These are phyloP conservation scores for Xanthoceras sorbifolium DNA, from an alignment of 345 rosid species.

Conservation along the genomic window DNA sequence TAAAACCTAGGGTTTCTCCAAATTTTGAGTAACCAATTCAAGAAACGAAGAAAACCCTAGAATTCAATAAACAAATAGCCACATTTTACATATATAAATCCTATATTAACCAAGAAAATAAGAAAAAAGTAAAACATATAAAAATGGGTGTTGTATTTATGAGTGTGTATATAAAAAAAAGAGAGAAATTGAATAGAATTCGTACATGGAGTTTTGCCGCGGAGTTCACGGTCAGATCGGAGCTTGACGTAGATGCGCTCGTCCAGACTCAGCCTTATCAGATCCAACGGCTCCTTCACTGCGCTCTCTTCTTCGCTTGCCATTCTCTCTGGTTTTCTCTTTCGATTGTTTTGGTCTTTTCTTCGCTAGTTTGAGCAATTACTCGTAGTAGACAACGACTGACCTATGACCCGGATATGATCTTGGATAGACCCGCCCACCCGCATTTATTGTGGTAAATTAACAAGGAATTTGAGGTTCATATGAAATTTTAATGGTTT, in stretches of 20 bases:
- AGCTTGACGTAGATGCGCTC: constrained; percentile 99
- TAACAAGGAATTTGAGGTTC: no score
- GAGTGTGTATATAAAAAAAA: not conserved
- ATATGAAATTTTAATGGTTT: no score
- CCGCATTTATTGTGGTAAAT: not conserved
- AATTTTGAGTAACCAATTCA: not conserved
- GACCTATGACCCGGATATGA: not conserved
- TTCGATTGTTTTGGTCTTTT: not conserved
- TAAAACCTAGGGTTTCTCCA: constrained; percentile 13
- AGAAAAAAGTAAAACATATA: not conserved
- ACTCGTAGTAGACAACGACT: not conserved
- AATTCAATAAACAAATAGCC: not conserved
- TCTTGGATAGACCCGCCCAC: not conserved
- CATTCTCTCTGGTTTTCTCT: constrained; percentile 40
- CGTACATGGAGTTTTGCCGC: constrained; percentile 97
- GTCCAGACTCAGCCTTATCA: constrained; percentile 92
- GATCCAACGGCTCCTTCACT: constrained; percentile 99
- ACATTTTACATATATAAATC: not conserved
- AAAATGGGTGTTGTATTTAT: not conserved
- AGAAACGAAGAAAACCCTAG: not conserved
- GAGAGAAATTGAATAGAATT: not conserved
- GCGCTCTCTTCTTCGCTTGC: constrained; percentile 93
- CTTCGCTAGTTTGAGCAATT: not conserved
- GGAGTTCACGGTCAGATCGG: constrained; percentile 98
- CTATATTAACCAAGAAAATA: not conserved